Conservation (phyloP, 169 alveolate species). For the Plasmodium falciparum region DNA sequence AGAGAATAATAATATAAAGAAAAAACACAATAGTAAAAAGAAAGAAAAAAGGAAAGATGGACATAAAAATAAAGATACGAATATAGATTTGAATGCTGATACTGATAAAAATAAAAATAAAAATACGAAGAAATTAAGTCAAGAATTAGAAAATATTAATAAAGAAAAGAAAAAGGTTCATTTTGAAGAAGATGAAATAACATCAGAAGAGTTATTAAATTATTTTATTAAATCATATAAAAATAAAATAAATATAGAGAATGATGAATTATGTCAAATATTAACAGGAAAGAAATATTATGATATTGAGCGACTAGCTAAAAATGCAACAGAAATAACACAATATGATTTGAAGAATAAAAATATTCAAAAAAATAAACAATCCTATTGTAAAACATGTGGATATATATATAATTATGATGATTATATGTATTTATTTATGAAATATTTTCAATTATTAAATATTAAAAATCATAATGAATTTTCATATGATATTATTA, state of each 20-base stretch:
- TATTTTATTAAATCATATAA: slow-evolving; percentile 19
- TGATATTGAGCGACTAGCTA: slow-evolving; percentile 60
- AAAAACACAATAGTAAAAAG: not conserved
- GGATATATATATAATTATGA: slow-evolving; percentile 73
- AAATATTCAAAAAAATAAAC: slow-evolving; percentile 59
- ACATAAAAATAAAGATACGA: not conserved
- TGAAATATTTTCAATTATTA: slow-evolving; percentile 18
- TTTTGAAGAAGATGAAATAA: slow-evolving; percentile 28
- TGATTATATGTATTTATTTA: slow-evolving; percentile 60
- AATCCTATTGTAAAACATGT: slow-evolving; percentile 47
- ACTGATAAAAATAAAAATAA: not conserved
- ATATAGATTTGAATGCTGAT: not conserved
- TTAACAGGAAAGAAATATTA: slow-evolving; percentile 67
- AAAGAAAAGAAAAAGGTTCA: slow-evolving; percentile 44
- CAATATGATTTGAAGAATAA: slow-evolving; percentile 25
- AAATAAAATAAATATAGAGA: slow-evolving; percentile 60
- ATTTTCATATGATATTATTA: slow-evolving; percentile 24
- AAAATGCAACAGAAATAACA: slow-evolving; percentile 52
- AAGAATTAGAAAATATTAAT: not conserved
- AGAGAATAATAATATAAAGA: not conserved
- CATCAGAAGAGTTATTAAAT: slow-evolving; percentile 38
- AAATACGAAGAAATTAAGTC: not conserved
- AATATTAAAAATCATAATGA: slow-evolving; percentile 6
- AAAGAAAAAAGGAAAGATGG: not conserved
- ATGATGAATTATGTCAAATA: slow-evolving; percentile 71